Conservation (phyloP, 768 basidiomycete species). For the Tubosaeta sp. region DNA sequence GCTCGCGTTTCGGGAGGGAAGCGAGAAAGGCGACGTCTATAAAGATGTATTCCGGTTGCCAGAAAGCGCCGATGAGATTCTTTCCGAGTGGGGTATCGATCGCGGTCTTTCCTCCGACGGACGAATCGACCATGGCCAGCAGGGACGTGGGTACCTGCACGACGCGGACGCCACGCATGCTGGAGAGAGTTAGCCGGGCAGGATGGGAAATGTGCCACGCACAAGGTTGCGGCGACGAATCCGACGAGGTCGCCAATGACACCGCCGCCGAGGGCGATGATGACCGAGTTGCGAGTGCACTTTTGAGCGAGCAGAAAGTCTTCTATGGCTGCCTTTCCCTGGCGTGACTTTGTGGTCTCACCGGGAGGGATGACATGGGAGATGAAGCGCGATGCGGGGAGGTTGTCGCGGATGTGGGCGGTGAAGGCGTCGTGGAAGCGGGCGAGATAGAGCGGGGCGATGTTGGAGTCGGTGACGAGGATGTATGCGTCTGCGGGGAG, state of each 20-base stretch:
- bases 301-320: conserved; percentile 85
- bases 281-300: conserved; percentile 90
- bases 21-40: conserved; percentile 96
- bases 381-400: conserved; percentile 59
- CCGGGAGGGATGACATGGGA: conserved; percentile 81
- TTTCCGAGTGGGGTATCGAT: conserved; percentile 98
- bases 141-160: conserved; percentile 96
- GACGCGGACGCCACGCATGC: conserved; percentile 96
- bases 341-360: conserved; percentile 87
- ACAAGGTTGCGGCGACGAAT: conserved; percentile 97
- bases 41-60: conserved; percentile 97
- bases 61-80: conserved; percentile 97
- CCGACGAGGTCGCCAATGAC: conserved; percentile 97
- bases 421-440: conserved; percentile 67
- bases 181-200: conserved; percentile 36
- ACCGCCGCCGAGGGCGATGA: conserved; percentile 92
- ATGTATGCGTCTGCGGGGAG: conserved; percentile 85
- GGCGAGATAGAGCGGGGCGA: conserved; percentile 75
- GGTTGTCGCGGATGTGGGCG: conserved; percentile 24
- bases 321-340: conserved; percentile 90
- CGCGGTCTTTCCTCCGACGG: conserved; percentile 98
- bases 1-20: conserved; percentile 86
- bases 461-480: conserved; percentile 87
- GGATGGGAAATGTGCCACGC: conserved; percentile 25
- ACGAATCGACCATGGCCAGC: conserved; percentile 97